Evolutionary conservation across 306 rosid genomes (phyloP), one percentile per base, ranked within the genome.

Genomic region (Quercus bicolor): DNA sequence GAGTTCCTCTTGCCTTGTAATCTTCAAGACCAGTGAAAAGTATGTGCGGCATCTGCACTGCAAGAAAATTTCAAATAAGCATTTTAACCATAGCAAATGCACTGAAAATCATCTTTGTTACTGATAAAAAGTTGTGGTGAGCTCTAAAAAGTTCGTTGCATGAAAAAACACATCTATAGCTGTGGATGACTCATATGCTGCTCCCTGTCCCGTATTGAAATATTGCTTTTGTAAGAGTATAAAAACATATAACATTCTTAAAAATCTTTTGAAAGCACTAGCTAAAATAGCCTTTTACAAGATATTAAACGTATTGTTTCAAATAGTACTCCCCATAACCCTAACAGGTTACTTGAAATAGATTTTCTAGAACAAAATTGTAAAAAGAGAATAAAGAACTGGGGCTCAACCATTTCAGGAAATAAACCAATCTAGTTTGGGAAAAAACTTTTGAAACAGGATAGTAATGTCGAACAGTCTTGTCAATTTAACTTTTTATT

Each of bases 1-100:
- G 96, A 78, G 94, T 92, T 87, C 98, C 98, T 75, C 92, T 88
- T 53, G 96, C 97, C 83, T 93, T 95, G 84, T 93, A 95, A 90
- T 93, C 97, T 85, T 93, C 97, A 84, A 94, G 95, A 65, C 98
- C 94, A 0, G 98, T 91, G 87, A 92, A 85, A 80, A 92, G 18
- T 56, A 91, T 92, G 85, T 92, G 90, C 21, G 98, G 98, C 84
- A 80, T 80, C 77, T 91, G 97, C 48, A 90, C 98, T 92, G 91
- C 85, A 84, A 83, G 59, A 82, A 82, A 85, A 66, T 33, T 76
- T 79, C 24, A 8, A 70, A 80, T 29, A 60, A 74, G 55, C 60
- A 59, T 26, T 48, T 57, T 21, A 71, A 57, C 34, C 1, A 55
- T 61, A 20, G 40, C 26, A 34, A 70, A 70, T 31, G 75, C 56